Base-by-base conservation (phyloP, 75 land plant genomes). In the Chamaecyparis obtusa region DNA sequence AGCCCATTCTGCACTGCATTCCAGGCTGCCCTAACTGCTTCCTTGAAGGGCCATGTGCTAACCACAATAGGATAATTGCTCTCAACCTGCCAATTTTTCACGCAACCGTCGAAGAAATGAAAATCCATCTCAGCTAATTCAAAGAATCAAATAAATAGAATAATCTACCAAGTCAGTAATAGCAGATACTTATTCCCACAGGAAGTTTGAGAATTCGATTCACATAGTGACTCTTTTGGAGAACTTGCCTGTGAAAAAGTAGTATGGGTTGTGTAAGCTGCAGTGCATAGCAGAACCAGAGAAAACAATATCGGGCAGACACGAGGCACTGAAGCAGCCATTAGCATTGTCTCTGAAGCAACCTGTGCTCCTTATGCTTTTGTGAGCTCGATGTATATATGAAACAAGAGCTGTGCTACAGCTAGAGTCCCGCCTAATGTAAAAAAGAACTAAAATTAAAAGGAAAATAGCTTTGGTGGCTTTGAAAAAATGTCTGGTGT, bases 11-110 rank as follows among this genome's bases (percentile, higher is more conserved):
- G 91, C 85, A 89, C 92, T 49, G 93, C 91, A 67, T 85, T 90
- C 97, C 99, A 95, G 54, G 99, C 99, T 44, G 95, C 92, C 85
- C 96, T 86, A 33, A 98, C 99, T 41, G 99, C 99, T 51, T 96
- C 99, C 79, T 88, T 67, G 76, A 98, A 96, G 13, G 96, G 93
- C 99, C 99, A 98, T 4, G 99, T 98, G 93, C 96, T 94, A 76
- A 98, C 94, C 37, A 96, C 99, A 13, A 98, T 27, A n/a, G 99
- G 99, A 54, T 84, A 89, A 33, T 78, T 74, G 76, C 3, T 74
- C 36, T 33, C 36, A 24, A 64, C 76, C 76, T 74, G 76, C 76
- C 36, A 64, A 24, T 64, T 24, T 24, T 27, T 24, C 27, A 24
- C n/a, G 24, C n/a, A 64, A 27, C 69, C 69, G 9, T 64, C 69